Evolutionary conservation across 768 basidiomycete genomes (phyloP).

Genomic region (Clavaria fumosa): DNA sequence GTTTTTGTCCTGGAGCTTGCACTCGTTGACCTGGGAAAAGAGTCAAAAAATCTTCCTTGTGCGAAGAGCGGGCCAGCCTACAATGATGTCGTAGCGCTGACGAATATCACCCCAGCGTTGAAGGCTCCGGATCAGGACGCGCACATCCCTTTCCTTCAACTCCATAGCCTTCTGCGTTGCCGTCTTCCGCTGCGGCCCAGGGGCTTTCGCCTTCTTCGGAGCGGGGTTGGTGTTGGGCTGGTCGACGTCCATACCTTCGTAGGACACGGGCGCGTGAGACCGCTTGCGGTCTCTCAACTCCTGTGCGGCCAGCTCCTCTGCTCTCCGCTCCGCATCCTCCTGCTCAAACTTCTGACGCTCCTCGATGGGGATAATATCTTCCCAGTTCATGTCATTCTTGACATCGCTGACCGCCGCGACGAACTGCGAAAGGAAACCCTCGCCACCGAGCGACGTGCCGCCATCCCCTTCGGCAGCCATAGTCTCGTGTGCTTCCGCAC

Average conservation of each 20-base stretch:
- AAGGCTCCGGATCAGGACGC: slow-evolving; percentile 85
- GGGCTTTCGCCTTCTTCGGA: slow-evolving; percentile 59
- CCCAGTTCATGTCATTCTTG: slow-evolving; percentile 98
- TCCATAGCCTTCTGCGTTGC: slow-evolving; percentile 92
- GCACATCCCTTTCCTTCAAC: slow-evolving; percentile 92
- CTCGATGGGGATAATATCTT: slow-evolving; percentile 93
- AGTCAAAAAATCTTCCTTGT: too few relatives aligned
- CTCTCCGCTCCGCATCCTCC: slow-evolving; percentile 63
- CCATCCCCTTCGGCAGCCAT: slow-evolving; percentile 67
- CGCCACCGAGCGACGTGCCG: slow-evolving; percentile 91
- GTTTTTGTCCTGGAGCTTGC: slow-evolving; percentile 90
- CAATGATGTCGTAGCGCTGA: slow-evolving; percentile 80
- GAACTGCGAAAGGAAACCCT: slow-evolving; percentile 90
- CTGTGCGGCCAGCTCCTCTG: slow-evolving; percentile 52
- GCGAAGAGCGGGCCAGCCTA: slow-evolving; percentile 2
- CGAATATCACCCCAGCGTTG: slow-evolving; percentile 98
- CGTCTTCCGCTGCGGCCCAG: slow-evolving; percentile 68
- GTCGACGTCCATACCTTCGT: slow-evolving; percentile 88
- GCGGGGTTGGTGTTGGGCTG: slow-evolving; percentile 46
- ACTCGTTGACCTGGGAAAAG: slow-evolving; percentile 54
- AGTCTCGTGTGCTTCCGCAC: slow-evolving; percentile 96
- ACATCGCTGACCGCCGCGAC: slow-evolving; percentile 95
- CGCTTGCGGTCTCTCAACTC: slow-evolving; percentile 69
- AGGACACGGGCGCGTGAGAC: slow-evolving; percentile 73
- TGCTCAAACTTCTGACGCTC: slow-evolving; percentile 74